Conservation (phyloP, 2,329 filamentous ascomycete genomes). For the Venturia oleaginea region DNA sequence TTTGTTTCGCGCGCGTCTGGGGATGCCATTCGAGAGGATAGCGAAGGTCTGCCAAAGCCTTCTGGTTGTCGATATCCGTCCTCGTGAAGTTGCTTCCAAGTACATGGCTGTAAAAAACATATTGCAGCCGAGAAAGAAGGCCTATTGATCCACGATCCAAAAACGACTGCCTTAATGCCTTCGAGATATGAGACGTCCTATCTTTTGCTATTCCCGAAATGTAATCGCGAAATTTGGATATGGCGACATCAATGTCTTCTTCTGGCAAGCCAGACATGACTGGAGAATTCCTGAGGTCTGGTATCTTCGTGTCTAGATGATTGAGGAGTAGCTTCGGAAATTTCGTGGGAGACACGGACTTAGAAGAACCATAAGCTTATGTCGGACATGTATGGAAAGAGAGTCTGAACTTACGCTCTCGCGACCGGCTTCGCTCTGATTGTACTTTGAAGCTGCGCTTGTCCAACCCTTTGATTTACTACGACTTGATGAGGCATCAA, state of each 20-base stretch:
- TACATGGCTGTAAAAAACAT: conserved; percentile 50
- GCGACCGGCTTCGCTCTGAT: neutral
- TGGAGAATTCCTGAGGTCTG: neutral
- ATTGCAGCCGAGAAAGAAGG: conserved; percentile 51
- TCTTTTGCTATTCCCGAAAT: neutral
- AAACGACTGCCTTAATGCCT: conserved; percentile 31
- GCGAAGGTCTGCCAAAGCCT: conserved; percentile 64
- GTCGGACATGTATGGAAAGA: too few species aligned
- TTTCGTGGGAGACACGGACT: neutral
- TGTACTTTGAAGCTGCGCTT: neutral
- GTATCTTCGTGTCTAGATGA: neutral
- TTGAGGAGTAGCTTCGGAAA: neutral
- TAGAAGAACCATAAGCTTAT: neutral
- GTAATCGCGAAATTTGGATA: neutral
- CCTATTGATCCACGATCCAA: conserved; percentile 42
- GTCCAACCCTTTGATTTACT: neutral
- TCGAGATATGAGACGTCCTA: neutral
- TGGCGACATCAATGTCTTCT: neutral
- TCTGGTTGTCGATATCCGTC: conserved; percentile 30
- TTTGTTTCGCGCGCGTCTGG: conserved; percentile 66
- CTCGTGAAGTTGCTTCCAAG: conserved; percentile 26
- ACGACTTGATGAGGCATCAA: neutral
- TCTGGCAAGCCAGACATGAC: conserved; percentile 3
- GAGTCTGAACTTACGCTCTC: neutral
- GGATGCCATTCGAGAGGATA: conserved; percentile 91